phyloP scores from a whole-genome alignment of 305 asterid species.

The Solanum hybrid region DNA sequence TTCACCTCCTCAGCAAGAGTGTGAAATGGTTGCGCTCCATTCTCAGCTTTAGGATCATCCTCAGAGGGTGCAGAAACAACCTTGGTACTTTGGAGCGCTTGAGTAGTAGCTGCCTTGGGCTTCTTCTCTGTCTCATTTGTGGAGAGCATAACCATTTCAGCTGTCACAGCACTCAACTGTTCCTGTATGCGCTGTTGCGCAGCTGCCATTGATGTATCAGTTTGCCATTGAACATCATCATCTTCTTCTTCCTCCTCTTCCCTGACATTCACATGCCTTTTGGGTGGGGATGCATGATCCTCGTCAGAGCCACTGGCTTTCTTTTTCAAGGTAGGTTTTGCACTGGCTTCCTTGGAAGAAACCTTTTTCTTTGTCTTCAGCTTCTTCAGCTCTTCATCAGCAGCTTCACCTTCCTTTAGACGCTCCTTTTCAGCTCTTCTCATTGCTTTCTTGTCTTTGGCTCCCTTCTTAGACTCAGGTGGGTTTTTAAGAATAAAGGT shows the following conservation, averaged over 20 bases:
- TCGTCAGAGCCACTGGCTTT: constrained; percentile 14
- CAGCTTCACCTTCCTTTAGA: constrained; percentile 22
- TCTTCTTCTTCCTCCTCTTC: constrained; percentile 9
- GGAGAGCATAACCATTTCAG: constrained; percentile 36
- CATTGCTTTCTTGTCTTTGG: constrained; percentile 25
- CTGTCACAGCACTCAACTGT: constrained; percentile 31
- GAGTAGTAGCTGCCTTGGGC: constrained; percentile 10
- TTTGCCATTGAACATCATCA: constrained; percentile 32
- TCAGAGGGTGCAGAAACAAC: neutral
- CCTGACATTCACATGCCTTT: neutral
- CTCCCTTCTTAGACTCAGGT: constrained; percentile 15
- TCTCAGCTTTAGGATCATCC: neutral
- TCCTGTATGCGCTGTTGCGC: constrained; percentile 31
- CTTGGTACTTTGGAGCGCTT: constrained; percentile 9
- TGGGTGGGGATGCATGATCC: constrained; percentile 11
- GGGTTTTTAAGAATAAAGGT: constrained; percentile 23
- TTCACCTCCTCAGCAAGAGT: constrained; percentile 19
- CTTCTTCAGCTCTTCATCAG: constrained; percentile 26
- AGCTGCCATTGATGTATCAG: constrained; percentile 38
- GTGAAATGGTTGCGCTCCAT: neutral
- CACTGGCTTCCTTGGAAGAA: constrained; percentile 8
- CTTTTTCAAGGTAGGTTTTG: constrained; percentile 15
- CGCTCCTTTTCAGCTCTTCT: constrained; percentile 30
- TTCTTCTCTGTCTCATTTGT: constrained; percentile 22
- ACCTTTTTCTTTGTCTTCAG: constrained; percentile 19